Evolutionary conservation across 495 filamentous ascomycete genomes (phyloP), one percentile per base, ranked within the genome.

Genomic region (Hypomontagnella submonticulosa): DNA sequence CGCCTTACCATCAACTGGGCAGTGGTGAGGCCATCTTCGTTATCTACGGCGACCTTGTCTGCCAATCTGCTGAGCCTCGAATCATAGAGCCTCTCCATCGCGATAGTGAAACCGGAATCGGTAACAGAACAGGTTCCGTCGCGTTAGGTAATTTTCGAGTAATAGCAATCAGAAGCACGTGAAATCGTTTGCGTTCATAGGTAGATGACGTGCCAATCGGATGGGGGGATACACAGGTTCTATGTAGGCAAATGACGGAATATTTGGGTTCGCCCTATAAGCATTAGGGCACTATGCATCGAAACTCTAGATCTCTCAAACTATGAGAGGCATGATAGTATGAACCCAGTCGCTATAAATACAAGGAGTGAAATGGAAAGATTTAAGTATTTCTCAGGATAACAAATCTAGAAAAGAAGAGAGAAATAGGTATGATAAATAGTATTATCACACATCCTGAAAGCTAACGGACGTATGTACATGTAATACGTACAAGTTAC

Each of bases 11-110:
- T 94, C 71, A 97, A 79, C 80, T 97, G 90, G 27, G 90, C 84
- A 67, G 86, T 92, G 40, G 87, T 90, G 71, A 97, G 81, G 23
- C 92, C 93, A 4, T 89, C 86, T 79, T 96, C 92, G 62, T 81
- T 75, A 38, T 87, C 78, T 54, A 94, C 91, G 20, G 89, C 88
- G 34, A 92, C 67, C 79, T 88, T 92, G 40, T 80, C 76, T 48
- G 75, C 70, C 57, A 74, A 73, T 48, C 53, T 57, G 43, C 44
- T 66, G 27, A 67, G 40, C 61, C 54, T 71, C 4, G 72, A 70
- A n/a, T 56, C 33, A 62, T 70, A 27, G 36, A 70, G 53, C 23
- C 61, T 70, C 57, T 63, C 48, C 70, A 69, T 74, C 15, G 60
- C 47, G 52, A 50, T 27, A 13, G 41, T 42, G 34, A 13, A 52